Conservation (phyloP, 345 rosid genomes). For the Nephelium lappaceum region DNA sequence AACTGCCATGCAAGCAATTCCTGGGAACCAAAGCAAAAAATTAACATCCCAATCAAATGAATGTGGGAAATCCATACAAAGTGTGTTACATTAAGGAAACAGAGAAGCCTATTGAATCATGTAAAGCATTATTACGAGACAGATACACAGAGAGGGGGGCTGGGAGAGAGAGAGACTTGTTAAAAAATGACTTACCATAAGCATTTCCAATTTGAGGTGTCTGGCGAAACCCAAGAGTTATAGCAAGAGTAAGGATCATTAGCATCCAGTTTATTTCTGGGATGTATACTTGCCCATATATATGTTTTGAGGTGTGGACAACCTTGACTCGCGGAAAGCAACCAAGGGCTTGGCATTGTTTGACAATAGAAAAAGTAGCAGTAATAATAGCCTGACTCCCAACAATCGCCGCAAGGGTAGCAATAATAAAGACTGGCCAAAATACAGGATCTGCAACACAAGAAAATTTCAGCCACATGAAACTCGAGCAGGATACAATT, state of each 20-base stretch:
- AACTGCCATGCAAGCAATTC: conserved; percentile 87
- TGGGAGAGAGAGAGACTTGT: background rate
- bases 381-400: conserved; percentile 92
- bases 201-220: conserved; percentile 90
- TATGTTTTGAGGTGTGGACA: conserved; percentile 85
- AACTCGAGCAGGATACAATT: background rate
- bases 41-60: conserved; percentile 9
- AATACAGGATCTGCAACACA: conserved; percentile 60
- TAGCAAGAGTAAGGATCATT: conserved; percentile 83
- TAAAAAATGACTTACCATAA: conserved; percentile 56
- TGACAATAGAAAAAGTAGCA: conserved; percentile 85
- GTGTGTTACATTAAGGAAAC: background rate
- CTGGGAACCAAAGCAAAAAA: conserved; percentile 44
- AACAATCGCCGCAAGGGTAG: conserved; percentile 90
- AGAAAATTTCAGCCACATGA: conserved; percentile 23
- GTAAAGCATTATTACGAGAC: background rate
- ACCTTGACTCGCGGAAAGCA: conserved; percentile 96
- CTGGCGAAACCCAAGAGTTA: conserved; percentile 76
- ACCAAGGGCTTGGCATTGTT: conserved; percentile 94
- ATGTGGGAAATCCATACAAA: conserved; percentile 3
- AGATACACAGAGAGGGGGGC: background rate
- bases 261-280: conserved; percentile 98
- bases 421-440: conserved; percentile 91
- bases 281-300: conserved; percentile 90
- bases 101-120: background rate